phyloP scores from a whole-genome alignment of 192 early-diverging fungal genomes.

The Diversispora eburnea region DNA sequence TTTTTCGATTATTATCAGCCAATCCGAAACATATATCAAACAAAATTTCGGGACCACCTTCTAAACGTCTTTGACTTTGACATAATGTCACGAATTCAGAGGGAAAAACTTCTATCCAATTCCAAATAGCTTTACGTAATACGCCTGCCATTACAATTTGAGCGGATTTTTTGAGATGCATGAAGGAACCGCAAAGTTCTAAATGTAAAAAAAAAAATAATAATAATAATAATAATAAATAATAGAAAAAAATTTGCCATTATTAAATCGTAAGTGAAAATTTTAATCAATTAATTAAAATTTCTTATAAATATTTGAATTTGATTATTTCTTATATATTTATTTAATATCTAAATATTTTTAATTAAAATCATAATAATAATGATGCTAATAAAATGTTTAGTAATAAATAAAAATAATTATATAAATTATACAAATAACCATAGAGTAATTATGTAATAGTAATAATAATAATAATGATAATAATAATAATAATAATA shows the following conservation, averaged over 20 bases:
- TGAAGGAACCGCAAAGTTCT: slow-evolving; percentile 51
- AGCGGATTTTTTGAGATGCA: slow-evolving; percentile 60
- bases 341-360: no score
- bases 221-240: not conserved
- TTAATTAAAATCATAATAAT: no score
- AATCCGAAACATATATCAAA: slow-evolving; percentile 67
- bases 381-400: no score
- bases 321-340: no score
- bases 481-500: not conserved
- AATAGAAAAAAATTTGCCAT: no score
- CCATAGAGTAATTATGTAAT: not conserved
- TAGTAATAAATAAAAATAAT: not conserved
- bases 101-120: slow-evolving; percentile 87
- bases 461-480: not conserved
- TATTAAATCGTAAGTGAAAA: no score
- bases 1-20: slow-evolving; percentile 62
- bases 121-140: slow-evolving; percentile 83
- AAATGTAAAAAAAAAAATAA: slow-evolving; percentile 1
- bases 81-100: slow-evolving; percentile 79
- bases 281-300: no score
- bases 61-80: slow-evolving; percentile 54
- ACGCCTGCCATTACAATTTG: slow-evolving; percentile 74
- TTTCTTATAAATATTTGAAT: no score
- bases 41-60: slow-evolving; percentile 68
- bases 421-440: not conserved